A percentile compares a stretch with the other conserved stretches of the same genome.
Evolutionary conservation across 1,139 yeast genomes (phyloP).

Genomic region (Taphrina wiesneri): DNA sequence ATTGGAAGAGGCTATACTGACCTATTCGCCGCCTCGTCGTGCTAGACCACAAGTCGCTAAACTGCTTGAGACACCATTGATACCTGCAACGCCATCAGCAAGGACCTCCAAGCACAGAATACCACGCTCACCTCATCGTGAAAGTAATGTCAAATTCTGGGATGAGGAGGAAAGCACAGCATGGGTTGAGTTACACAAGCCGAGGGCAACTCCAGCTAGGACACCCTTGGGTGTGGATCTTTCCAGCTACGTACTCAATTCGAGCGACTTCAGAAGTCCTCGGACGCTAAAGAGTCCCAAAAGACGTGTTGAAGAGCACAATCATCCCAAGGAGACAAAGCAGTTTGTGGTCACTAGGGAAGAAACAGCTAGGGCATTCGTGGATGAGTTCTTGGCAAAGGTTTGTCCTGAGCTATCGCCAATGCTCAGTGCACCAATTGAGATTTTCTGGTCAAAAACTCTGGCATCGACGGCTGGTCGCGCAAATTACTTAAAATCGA

Average conservation of each 20-base stretch:
- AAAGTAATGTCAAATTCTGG: conserved; percentile 18
- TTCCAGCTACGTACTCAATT: not conserved
- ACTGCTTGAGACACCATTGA: not conserved
- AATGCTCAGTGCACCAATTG: conserved; percentile 1
- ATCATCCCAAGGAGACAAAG: not conserved
- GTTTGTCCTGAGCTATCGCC: not conserved
- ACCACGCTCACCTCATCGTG: conserved; percentile 13
- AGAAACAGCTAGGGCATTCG: not conserved
- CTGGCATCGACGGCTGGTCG: conserved; percentile 30
- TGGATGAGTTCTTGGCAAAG: not conserved
- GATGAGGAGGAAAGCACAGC: not conserved
- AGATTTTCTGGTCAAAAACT: conserved; percentile 19
- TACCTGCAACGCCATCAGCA: not conserved
- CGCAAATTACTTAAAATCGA: conserved; percentile 13
- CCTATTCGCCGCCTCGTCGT: conserved; percentile 9
- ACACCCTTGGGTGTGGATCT: not conserved
- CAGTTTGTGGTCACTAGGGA: not conserved
- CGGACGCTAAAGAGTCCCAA: not conserved
- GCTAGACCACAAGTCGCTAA: not conserved
- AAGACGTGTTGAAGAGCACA: not conserved
- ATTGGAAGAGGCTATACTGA: not conserved
- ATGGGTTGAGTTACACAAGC: not conserved
- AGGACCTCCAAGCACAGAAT: not conserved
- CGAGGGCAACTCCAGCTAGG: not conserved
- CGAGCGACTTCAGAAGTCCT: not conserved